Percentiles rank a stretch among this genome's conserved stretches.
phyloP scores from a whole-genome alignment of 768 basidiomycete species.

The Pleurotus salmoneostramineus region DNA sequence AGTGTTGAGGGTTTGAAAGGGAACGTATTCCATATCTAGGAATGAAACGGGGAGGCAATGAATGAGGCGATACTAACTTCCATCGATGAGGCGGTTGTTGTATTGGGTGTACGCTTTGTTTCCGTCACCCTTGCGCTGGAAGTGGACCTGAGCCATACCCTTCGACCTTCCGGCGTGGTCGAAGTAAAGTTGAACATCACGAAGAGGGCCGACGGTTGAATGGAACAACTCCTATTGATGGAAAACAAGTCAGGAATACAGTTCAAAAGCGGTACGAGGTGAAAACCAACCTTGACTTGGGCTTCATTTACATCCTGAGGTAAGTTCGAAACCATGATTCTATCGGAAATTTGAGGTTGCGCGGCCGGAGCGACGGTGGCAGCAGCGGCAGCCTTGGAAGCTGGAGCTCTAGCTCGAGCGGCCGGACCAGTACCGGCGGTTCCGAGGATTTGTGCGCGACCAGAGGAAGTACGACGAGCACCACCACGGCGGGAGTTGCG shows the following conservation, averaged over 20 bases:
- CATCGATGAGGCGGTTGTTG: conserved; percentile 99
- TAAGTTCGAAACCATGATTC: conserved; percentile 95
- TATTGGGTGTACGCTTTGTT: conserved; percentile 91
- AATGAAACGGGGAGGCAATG: conserved; percentile 31
- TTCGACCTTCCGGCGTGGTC: conserved; percentile 85
- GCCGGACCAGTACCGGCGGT: conserved; percentile 41
- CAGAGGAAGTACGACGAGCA: conserved; percentile 38
- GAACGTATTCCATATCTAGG: conserved; percentile 10
- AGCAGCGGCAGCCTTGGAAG: conserved; percentile 36
- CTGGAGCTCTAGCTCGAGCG: conserved; percentile 48
- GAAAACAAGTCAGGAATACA: conserved; percentile 6
- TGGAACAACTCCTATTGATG: conserved; percentile 83
- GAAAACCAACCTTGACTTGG: conserved; percentile 73
- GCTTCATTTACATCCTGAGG: conserved; percentile 90
- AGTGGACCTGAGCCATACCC: conserved; percentile 84
- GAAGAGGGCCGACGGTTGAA: conserved; percentile 84
- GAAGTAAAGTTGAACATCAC: conserved; percentile 82
- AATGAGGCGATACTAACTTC: conserved; percentile 91
- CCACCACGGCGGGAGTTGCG: conserved; percentile 44
- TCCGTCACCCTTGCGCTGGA: conserved; percentile 84
- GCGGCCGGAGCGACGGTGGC: conserved; percentile 35
- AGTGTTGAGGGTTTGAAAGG: conserved; percentile 17
- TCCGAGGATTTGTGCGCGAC: conserved; percentile 61
- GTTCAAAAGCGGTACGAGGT: conserved; percentile 3
- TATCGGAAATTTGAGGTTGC: conserved; percentile 52